Base-by-base conservation (phyloP, 345 rosid species). In the Trapa incisa region DNA sequence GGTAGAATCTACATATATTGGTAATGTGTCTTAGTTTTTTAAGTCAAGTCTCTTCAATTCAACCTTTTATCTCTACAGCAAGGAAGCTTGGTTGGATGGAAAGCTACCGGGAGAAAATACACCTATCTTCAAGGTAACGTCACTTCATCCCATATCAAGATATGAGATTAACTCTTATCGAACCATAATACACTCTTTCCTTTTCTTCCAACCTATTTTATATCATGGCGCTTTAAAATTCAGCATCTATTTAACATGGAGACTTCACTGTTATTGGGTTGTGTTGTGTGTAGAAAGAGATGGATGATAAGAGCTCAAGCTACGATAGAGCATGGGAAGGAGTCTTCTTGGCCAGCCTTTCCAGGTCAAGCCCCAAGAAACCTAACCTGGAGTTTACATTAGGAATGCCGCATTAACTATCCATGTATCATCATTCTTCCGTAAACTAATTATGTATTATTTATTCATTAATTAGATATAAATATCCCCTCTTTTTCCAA, bases 61-160 rank as follows among this genome's bases (percentile, higher is more conserved):
- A 22, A 22, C 29, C 29, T 22, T 22, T 22, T 22, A 22, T 22
- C 29, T 78, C 76, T 73, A 58, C 73, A 76, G 75, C 93, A 94
- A 96, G 84, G 96, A 91, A 80, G 89, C 89, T 81, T 91, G 93
- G 93, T 76, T 94, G 86, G 85, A 87, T 85, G 91, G 82, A 71
- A 89, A 84, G 77, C 68, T 81, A 68, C 81, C 84, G 67, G 70
- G 73, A 71, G 87, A 74, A 78, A 85, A 71, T 71, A 72, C 72
- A 65, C 79, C 79, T 17, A 81, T 95, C 72, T 74, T 86, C 76
- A 85, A 91, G 97, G 99, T 94, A 87, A 80, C 2, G 48, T 45
- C 45, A 8, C 0, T 45, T 45, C 48, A 7, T 45, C 13, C 43
- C 29, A 22, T 22, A 22, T 22, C 29, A 22, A 22, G 29, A 22